phyloP scores from a whole-genome alignment of 2,329 filamentous ascomycete genomes.

The Aspergillus sojae region DNA sequence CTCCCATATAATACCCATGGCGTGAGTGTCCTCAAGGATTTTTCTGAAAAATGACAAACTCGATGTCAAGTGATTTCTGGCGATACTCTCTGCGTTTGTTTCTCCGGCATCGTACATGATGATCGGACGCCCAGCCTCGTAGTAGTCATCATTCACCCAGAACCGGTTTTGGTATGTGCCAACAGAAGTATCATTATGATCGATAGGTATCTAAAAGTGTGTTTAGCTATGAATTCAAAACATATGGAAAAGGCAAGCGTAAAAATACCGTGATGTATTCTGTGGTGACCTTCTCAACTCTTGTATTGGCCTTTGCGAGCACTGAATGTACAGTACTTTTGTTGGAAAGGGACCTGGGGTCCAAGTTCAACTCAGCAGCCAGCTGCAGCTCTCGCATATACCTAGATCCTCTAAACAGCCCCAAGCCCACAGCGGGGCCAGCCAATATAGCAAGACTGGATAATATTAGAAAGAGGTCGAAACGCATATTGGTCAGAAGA shows the following conservation, averaged over 20 bases:
- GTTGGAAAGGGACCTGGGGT: conserved; percentile 15
- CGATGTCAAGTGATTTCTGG: conserved; percentile 13
- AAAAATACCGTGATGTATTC: conserved; percentile 24
- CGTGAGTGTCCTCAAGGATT: conserved; percentile 40
- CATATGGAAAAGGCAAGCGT: too few relatives aligned
- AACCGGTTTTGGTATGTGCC: conserved; percentile 59
- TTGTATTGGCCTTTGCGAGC: background rate
- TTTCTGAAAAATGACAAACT: conserved; percentile 30
- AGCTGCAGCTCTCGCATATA: conserved; percentile 22
- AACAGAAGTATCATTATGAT: conserved; percentile 37
- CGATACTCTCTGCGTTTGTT: conserved; percentile 34
- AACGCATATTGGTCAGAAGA: conserved; percentile 8
- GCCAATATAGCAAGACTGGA: conserved; percentile 11
- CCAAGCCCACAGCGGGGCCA: conserved; percentile 16
- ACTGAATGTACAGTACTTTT: background rate
- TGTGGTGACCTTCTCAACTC: conserved; percentile 3
- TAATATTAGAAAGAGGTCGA: background rate
- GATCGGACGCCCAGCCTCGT: conserved; percentile 57
- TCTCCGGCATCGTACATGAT: conserved; percentile 55
- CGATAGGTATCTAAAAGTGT: conserved; percentile 31
- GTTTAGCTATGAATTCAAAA: background rate
- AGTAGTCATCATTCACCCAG: conserved; percentile 57
- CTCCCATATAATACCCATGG: conserved; percentile 45
- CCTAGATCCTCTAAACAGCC: conserved; percentile 15
- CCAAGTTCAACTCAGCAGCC: conserved; percentile 23